These are phyloP conservation scores for Fusarium keratoplasticum DNA, from an alignment of 2,329 filamentous ascomycete species.

Conservation along the genomic window DNA sequence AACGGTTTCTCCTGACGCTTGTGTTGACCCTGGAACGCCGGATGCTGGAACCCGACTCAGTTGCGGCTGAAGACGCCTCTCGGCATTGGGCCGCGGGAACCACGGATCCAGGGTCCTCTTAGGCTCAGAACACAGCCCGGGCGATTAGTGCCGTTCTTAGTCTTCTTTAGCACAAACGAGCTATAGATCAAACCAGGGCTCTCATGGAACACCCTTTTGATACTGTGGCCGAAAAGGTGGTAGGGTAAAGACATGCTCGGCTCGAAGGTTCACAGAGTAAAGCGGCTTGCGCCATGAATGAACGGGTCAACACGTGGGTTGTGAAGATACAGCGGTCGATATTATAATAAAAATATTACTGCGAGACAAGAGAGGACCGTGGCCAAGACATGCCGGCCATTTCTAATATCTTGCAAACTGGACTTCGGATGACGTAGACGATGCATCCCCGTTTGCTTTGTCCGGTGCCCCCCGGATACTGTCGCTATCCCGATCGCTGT, in stretches of 20 bases:
- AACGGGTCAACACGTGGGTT: not conserved
- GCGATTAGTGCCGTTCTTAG: not conserved
- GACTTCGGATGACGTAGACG: slow-evolving; percentile 35
- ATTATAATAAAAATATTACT: not conserved
- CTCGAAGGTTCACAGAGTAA: not conserved
- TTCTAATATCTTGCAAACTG: slow-evolving; percentile 32
- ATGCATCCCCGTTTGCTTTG: slow-evolving; percentile 28
- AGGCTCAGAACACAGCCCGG: not conserved
- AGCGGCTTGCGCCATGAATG: not conserved
- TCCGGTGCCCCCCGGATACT: slow-evolving; percentile 12
- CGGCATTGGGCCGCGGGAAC: not conserved
- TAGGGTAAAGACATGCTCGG: not conserved
- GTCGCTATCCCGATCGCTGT: not conserved
- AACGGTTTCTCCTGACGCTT: not conserved
- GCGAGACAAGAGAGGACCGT: not conserved
- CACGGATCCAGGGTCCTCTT: not conserved
- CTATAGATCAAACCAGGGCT: not conserved
- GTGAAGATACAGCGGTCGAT: not conserved
- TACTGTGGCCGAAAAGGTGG: not conserved
- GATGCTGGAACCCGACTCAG: not conserved
- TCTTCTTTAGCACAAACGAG: not conserved
- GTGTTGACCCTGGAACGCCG: not conserved
- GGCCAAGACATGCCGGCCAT: not conserved
- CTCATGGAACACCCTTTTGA: not conserved
- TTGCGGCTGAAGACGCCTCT: not conserved